phyloP scores from a whole-genome alignment of 345 rosid species.

The Capsella bursapastoris region DNA sequence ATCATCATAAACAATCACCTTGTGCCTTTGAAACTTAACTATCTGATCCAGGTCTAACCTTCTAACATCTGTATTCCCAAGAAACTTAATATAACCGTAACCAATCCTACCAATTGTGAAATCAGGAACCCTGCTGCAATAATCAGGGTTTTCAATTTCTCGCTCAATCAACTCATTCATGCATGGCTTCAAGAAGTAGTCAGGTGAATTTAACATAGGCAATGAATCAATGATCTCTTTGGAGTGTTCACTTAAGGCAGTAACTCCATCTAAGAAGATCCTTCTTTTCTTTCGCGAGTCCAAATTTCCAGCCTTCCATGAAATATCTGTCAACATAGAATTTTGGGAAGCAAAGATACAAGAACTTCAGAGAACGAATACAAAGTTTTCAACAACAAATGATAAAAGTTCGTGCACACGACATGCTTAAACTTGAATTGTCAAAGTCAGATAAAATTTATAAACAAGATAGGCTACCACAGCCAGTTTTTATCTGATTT shows the following conservation, averaged over 20 bases:
- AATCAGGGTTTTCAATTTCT: constrained; percentile 68
- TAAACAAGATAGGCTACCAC: neutral
- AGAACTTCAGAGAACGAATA: constrained; percentile 3
- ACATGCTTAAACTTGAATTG: constrained; percentile 3
- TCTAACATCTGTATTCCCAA: constrained; percentile 83
- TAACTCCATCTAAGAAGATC: constrained; percentile 39
- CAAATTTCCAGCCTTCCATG: constrained; percentile 11
- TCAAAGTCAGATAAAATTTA: neutral
- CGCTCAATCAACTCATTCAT: constrained; percentile 57
- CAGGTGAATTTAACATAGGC: constrained; percentile 58
- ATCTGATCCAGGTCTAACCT: constrained; percentile 65
- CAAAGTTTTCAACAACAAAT: neutral
- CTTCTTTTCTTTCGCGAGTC: constrained; percentile 55
- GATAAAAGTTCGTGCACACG: neutral
- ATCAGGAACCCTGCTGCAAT: constrained; percentile 69
- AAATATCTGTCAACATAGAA: constrained; percentile 32
- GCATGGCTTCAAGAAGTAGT: constrained; percentile 72
- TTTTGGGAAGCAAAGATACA: neutral
- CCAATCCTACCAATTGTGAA: constrained; percentile 80
- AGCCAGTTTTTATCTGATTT: neutral
- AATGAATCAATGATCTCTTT: constrained; percentile 51
- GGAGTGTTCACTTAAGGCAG: constrained; percentile 25
- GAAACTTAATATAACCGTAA: constrained; percentile 71
- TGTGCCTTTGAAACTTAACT: constrained; percentile 74
- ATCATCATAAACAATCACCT: constrained; percentile 79